Evolutionary conservation across 2,329 filamentous ascomycete species (phyloP).

Genomic region (Fusarium continuum): DNA sequence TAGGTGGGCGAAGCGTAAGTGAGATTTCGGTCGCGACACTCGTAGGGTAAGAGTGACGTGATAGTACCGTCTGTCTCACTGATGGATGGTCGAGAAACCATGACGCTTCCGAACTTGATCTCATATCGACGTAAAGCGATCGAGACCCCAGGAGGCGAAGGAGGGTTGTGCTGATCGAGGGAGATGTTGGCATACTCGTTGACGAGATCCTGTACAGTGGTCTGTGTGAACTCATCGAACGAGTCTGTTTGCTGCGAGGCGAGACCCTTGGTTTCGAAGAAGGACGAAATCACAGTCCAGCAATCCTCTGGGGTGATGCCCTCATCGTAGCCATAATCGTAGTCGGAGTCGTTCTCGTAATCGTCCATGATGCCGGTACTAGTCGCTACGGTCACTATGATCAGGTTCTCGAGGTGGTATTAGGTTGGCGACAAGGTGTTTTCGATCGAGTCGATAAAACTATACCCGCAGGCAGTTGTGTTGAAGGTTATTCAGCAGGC

Average conservation of each 20-base stretch:
- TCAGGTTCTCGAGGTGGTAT: background rate
- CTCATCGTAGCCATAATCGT: slow-evolving; percentile 75
- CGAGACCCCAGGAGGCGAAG: slow-evolving; percentile 76
- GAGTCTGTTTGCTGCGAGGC: slow-evolving; percentile 98
- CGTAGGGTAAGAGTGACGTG: slow-evolving; percentile 87
- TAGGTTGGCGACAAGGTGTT: slow-evolving; percentile 7
- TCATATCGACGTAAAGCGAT: slow-evolving; percentile 92
- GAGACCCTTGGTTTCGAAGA: slow-evolving; percentile 95
- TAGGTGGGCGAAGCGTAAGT: slow-evolving; percentile 95
- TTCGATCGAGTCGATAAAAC: slow-evolving; percentile 7
- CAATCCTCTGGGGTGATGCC: slow-evolving; percentile 95
- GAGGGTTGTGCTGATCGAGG: slow-evolving; percentile 91
- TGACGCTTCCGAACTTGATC: slow-evolving; percentile 90
- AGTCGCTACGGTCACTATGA: background rate
- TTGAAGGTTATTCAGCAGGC: slow-evolving; percentile 31
- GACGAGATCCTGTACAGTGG: slow-evolving; percentile 93
- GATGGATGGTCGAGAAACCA: slow-evolving; percentile 88
- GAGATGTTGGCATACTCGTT: slow-evolving; percentile 90
- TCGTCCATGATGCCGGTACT: slow-evolving; percentile 57
- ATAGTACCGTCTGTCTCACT: slow-evolving; percentile 93
- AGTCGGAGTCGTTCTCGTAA: slow-evolving; percentile 68
- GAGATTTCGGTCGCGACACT: slow-evolving; percentile 92
- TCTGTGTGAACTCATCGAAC: slow-evolving; percentile 95
- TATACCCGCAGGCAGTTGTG: slow-evolving; percentile 11
- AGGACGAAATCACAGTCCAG: slow-evolving; percentile 96